Evolutionary conservation across 2,329 filamentous ascomycete species (phyloP).

Genomic region (Aspergillus vadensis): DNA sequence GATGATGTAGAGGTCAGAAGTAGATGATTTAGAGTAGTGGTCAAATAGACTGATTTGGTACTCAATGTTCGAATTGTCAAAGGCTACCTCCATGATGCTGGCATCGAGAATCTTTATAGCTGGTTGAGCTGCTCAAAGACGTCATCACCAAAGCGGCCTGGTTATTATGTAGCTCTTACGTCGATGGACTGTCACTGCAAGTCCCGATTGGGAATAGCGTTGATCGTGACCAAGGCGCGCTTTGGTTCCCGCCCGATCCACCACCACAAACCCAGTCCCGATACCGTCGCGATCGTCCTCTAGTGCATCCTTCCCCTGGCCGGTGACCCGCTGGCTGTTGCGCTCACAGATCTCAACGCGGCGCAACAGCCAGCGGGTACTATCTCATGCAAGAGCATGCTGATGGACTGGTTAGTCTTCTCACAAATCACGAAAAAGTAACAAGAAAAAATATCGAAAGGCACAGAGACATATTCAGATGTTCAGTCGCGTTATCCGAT

Average conservation of each 20-base stretch:
- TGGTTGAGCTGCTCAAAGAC: background rate
- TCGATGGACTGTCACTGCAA: slow-evolving; percentile 27
- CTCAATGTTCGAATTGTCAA: no score
- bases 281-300: background rate
- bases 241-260: background rate
- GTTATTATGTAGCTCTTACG: slow-evolving; percentile 24
- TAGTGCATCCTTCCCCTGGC: background rate
- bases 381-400: background rate
- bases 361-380: background rate
- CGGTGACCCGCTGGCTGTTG: background rate
- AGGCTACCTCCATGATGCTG: background rate
- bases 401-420: background rate
- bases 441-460: background rate
- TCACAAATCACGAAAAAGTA: background rate
- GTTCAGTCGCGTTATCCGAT: background rate
- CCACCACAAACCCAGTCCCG: background rate
- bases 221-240: background rate
- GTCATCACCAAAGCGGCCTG: slow-evolving; percentile 4
- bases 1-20: background rate
- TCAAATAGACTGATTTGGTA: background rate
- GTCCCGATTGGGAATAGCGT: slow-evolving; percentile 14
- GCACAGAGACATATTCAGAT: background rate
- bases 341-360: background rate
- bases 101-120: background rate
- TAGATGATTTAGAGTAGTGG: background rate